Evolutionary conservation across 1,284 basidiomycete genomes (phyloP).

Genomic region (Malassezia psittaci): DNA sequence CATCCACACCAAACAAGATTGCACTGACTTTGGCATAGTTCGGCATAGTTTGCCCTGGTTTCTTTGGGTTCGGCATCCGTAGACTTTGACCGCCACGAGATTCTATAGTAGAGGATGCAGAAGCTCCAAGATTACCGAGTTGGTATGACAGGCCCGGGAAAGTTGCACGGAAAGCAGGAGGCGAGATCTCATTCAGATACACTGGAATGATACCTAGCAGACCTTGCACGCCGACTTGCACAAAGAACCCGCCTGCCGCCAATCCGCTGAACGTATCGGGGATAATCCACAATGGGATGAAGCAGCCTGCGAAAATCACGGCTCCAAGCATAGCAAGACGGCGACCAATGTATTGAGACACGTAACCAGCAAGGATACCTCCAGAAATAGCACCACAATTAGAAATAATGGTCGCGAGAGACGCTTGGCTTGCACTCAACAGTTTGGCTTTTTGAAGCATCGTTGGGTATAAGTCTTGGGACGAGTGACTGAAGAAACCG

Average conservation of each 20-base stretch:
- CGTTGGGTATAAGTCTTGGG: constrained; percentile 40
- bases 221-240: constrained; percentile 49
- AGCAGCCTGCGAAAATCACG: constrained; percentile 27
- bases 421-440: constrained; percentile 54
- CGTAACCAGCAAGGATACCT: constrained; percentile 65
- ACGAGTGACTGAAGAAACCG: constrained; percentile 66
- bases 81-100: constrained; percentile 55
- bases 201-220: constrained; percentile 62
- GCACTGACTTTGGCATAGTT: constrained; percentile 80
- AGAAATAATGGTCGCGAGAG: constrained; percentile 79
- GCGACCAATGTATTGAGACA: constrained; percentile 75
- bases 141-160: constrained; percentile 89
- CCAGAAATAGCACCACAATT: constrained; percentile 69
- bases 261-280: constrained; percentile 47
- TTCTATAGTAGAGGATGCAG: constrained; percentile 82
- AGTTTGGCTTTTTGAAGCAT: constrained; percentile 37
- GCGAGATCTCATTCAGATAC: constrained; percentile 77
- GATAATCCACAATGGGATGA: constrained; percentile 48
- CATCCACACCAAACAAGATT: constrained; percentile 63
- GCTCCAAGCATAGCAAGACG: constrained; percentile 71
- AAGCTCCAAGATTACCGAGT: constrained; percentile 63
- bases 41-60: constrained; percentile 51
- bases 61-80: constrained; percentile 40
- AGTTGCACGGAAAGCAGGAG: constrained; percentile 81
- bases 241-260: constrained; percentile 52